A percentile compares a stretch with the other conserved stretches of the same genome.
Evolutionary conservation across 495 filamentous ascomycete species (phyloP).

Genomic region (Tuber aestivum): DNA sequence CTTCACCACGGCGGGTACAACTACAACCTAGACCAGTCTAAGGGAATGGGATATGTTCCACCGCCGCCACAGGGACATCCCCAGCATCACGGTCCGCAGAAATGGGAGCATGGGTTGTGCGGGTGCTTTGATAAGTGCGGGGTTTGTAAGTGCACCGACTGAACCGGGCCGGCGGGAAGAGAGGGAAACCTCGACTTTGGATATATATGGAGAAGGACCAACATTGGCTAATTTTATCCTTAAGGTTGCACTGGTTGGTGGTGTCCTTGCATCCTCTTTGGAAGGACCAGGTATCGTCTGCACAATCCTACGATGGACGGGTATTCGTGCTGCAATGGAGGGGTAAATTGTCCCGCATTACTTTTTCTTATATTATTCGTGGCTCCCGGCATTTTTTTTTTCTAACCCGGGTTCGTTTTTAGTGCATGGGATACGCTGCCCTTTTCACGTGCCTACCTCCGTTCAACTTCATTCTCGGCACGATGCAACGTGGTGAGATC

Average conservation of each 20-base stretch:
- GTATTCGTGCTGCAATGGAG: slow-evolving; percentile 47
- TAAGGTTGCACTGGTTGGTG: slow-evolving; percentile 39
- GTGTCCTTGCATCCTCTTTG: slow-evolving; percentile 49
- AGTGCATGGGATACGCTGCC: slow-evolving; percentile 35
- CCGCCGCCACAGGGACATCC: background rate
- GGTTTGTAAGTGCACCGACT: slow-evolving; percentile 20
- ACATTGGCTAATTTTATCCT: background rate
- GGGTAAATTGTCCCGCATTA: slow-evolving; percentile 38
- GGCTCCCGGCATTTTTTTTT: background rate
- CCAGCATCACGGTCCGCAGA: slow-evolving; percentile 1
- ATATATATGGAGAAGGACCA: background rate
- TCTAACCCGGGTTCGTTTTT: background rate
- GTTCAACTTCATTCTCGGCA: slow-evolving; percentile 44
- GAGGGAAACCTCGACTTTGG: background rate
- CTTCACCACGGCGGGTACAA: slow-evolving; percentile 7
- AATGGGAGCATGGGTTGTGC: slow-evolving; percentile 27
- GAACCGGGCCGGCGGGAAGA: background rate
- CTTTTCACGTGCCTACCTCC: slow-evolving; percentile 43
- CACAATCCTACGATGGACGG: slow-evolving; percentile 44
- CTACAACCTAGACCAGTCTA: background rate
- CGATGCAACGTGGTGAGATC: slow-evolving; percentile 48
- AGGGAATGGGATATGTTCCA: background rate
- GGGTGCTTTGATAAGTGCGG: slow-evolving; percentile 21
- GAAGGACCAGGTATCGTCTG: slow-evolving; percentile 48
- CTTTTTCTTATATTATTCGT: background rate